Base-by-base conservation (phyloP, 2,329 filamentous ascomycete species). In the Zasmidium citrigriseum region DNA sequence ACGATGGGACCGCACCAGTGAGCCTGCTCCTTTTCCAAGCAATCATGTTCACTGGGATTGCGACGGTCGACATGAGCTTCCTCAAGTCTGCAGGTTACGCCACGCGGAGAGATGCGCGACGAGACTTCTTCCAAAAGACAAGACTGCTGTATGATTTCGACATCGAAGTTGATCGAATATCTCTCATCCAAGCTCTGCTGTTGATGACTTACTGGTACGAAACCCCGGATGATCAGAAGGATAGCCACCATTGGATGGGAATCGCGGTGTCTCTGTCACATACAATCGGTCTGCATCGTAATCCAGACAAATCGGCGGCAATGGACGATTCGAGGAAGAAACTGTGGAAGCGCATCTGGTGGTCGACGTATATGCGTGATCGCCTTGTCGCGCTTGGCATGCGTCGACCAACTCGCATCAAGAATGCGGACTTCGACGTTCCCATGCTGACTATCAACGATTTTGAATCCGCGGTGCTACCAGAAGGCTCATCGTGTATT, bases 241-340 rank as follows among this genome's bases (percentile, higher is more conserved):
- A 97, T 73, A 97, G 93, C 47, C 97, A 93, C 90, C 93, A 97
- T 72, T 97, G 93, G 93, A 96, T 97, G 90, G 93, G 93, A 18
- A 91, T 97, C 38, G 93, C 93, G 45, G 90, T 96, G 59, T 96
- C 93, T 12, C 80, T 97, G 48, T 93, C 92, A 53, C 91, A 96
- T 74, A 96, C 93, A 12, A 96, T 97, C 64, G 93, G 93, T 4
- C 82, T 97, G 18, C 92, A 98, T 75, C 89, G 93, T 62, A 90
- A 96, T 68, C 91, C 92, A 1, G 84, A 84, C 25, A 89, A 87
- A 57, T 91, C 90, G 9, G 46, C 64, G 16, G 87, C 85, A 66
- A 91, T 96, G 84, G 83, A 89, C 41, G 75, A 78, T 2, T 82
- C 85, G 54, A 89, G 90, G 69, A 89, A 92, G 71, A 90, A 87